Evolutionary conservation across 768 basidiomycete species (phyloP), one percentile per base, ranked within the genome.

Genomic region (Serendipita sp.): DNA sequence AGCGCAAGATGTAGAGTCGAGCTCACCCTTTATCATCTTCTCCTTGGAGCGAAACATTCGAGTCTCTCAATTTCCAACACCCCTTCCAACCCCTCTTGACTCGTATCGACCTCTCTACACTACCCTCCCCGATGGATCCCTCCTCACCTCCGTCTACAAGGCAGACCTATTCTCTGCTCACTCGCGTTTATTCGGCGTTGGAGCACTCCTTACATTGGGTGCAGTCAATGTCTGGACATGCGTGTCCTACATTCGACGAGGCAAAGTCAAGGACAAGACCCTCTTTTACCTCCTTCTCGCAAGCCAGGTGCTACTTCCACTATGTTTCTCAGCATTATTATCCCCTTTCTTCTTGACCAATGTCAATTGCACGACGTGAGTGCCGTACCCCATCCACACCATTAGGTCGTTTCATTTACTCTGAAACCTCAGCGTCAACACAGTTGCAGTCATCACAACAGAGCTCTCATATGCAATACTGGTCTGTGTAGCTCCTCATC

Each of bases 261-360:
- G 76, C n/a, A 79, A 74, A 67, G 75, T 83, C 42, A 82, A 81
- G 71, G 78, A 77, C 68, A 84, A 80, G 68, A 72, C 68, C 0
- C 75, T 85, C n/a, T 81, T 85, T 65, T 80, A 81, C 67, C 68
- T 79, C 38, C 71, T 86, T 24, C 74, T 81, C 61, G 66, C 73
- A 53, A 83, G 82, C 68, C 83, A 85, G 68, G 62, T 81, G 2
- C 69, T 83, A 13, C 80, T 79, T 1, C 75, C 78, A 1, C 64
- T 77, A 38, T 74, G 75, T 38, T 70, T 79, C 58, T 65, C 79
- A 17, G 73, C 77, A 20, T 65, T 78, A 22, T 73, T 82, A n/a
- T 65, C 75, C 42, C 77, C 79, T 1, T 79, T 77, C 64, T 80
- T 82, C 67, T 70, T 67, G 60, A 66, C 69, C 17, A 64, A 65